Percentiles rank a stretch among this genome's conserved stretches.
Conservation (phyloP, 2,329 filamentous ascomycete genomes). For the Exutisphaerella laricina region DNA sequence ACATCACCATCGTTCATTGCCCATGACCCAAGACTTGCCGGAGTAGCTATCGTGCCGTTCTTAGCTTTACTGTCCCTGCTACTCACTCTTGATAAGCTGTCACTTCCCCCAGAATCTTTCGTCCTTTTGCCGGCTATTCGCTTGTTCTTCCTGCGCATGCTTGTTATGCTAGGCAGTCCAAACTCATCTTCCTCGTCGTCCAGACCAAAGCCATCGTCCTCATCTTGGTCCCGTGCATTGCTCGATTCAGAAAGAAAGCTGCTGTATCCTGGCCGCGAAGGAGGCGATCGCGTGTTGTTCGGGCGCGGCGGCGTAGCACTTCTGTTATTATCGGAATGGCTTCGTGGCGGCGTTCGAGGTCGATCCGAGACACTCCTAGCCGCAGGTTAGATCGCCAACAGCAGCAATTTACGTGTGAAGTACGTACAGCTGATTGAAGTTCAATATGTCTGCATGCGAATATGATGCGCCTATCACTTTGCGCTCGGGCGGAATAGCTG, state of each 20-base stretch:
- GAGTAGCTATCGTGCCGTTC: slow-evolving; percentile 1
- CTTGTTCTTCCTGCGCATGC: slow-evolving; percentile 70
- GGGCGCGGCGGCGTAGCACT: slow-evolving; percentile 49
- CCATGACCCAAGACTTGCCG: slow-evolving; percentile 31
- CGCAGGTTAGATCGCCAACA: slow-evolving; percentile 10
- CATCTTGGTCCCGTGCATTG: slow-evolving; percentile 69
- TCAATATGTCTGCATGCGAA: slow-evolving; percentile 91
- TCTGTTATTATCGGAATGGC: slow-evolving; percentile 55
- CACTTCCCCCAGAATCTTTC: slow-evolving; percentile 40
- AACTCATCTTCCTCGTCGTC: slow-evolving; percentile 94
- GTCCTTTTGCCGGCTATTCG: slow-evolving; percentile 40
- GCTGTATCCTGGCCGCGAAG: slow-evolving; percentile 66
- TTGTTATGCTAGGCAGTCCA: slow-evolving; percentile 84
- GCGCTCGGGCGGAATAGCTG: slow-evolving; percentile 48
- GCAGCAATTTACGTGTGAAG: neutral
- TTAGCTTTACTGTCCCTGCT: slow-evolving; percentile 17
- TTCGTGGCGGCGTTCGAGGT: slow-evolving; percentile 66
- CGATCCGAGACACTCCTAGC: slow-evolving; percentile 38
- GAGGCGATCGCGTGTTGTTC: slow-evolving; percentile 47
- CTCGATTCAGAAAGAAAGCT: slow-evolving; percentile 76
- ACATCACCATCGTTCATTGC: slow-evolving; percentile 89
- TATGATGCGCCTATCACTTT: slow-evolving; percentile 91
- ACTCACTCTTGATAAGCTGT: slow-evolving; percentile 12
- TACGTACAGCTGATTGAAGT: slow-evolving; percentile 71
- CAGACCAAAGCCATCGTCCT: slow-evolving; percentile 69